Evolutionary conservation across 176 grass and related monocot species (phyloP), one percentile per base, ranked within the genome.

Genomic region (Triticum timopheevii): DNA sequence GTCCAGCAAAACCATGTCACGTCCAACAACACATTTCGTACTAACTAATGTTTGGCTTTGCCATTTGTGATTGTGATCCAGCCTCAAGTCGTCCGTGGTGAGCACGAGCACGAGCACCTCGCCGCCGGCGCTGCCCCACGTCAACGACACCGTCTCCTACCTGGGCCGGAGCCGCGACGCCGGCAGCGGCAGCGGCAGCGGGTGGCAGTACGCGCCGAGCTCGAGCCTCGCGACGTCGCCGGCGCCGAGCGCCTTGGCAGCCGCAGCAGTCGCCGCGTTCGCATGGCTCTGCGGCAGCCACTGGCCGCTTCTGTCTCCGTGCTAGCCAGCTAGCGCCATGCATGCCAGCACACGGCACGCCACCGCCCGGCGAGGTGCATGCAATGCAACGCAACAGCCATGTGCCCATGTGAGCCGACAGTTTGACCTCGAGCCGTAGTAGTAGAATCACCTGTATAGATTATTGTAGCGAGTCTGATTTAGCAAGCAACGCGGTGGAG

Each of bases 121-220:
- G 39, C 35, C 40, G 40, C 45, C 82, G 19, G 92, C 69, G 7
- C 69, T 91, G 80, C 90, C 92, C 16, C 74, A 80, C 2, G 61
- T 84, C 22, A 97, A 97, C 90, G 78, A 82, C 82, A 91, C 89
- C 17, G 65, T 90, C 15, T 88, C 88, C 74, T 84, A 87, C 80
- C 49, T 87, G 62, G 63, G 87, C 27, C 56, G 83, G 15, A 34
- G 56, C 22, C 44, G 28, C 47, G 79, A 61, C 77, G 25, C 85
- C 33, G 47, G 81, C 30, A 63, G 65, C 20, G 59, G 49, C 77
- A 24, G 82, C 30, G 45, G 81, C 30, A 64, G 66, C 20, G 61
- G 50, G 16, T 34, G 69, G 79, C 39, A 33, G 30, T 22, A 79
- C 74, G 58, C 44, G 59, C 49, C 35, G 45, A 78, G 64, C 81